These are phyloP conservation scores for Ephemerocybe angulata DNA, from an alignment of 768 basidiomycete species.

Conservation along the genomic window DNA sequence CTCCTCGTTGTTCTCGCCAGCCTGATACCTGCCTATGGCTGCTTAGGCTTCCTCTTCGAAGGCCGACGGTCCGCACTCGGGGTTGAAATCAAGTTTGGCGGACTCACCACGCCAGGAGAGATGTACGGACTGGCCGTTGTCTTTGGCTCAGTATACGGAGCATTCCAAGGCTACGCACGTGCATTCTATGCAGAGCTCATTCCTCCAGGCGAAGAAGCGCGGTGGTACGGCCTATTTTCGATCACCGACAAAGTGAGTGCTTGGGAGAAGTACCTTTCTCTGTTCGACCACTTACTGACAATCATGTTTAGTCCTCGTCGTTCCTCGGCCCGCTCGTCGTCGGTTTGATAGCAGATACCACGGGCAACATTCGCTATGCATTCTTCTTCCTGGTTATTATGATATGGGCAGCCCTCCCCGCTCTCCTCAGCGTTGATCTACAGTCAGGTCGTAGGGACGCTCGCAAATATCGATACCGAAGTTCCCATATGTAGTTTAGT, in stretches of 20 bases:
- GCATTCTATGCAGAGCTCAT: constrained; percentile 86
- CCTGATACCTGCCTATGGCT: constrained; percentile 75
- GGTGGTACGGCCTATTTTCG: constrained; percentile 86
- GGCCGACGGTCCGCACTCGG: constrained; percentile 18
- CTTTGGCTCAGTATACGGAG: constrained; percentile 82
- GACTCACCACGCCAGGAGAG: constrained; percentile 74
- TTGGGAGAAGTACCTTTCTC: background rate
- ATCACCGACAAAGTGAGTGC: constrained; percentile 80
- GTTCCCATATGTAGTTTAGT: too few species aligned
- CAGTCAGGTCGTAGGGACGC: constrained; percentile 57
- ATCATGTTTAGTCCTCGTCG: constrained; percentile 67
- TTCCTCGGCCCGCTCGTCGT: constrained; percentile 91
- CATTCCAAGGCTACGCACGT: constrained; percentile 87
- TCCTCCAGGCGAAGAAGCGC: constrained; percentile 83
- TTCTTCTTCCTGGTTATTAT: constrained; percentile 86
- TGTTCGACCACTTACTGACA: constrained; percentile 1
- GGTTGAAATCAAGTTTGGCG: constrained; percentile 49
- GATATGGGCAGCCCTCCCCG: constrained; percentile 77
- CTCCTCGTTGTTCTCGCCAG: constrained; percentile 64
- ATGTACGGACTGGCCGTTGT: constrained; percentile 82
- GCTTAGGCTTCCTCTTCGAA: constrained; percentile 71
- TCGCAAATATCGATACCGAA: constrained; percentile 30
- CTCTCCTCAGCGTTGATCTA: constrained; percentile 69
- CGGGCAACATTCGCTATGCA: constrained; percentile 87
- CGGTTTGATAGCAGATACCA: constrained; percentile 81